Conservation (phyloP, 352 stramenopile genomes). For the Phytophthora fragariaefolia region DNA sequence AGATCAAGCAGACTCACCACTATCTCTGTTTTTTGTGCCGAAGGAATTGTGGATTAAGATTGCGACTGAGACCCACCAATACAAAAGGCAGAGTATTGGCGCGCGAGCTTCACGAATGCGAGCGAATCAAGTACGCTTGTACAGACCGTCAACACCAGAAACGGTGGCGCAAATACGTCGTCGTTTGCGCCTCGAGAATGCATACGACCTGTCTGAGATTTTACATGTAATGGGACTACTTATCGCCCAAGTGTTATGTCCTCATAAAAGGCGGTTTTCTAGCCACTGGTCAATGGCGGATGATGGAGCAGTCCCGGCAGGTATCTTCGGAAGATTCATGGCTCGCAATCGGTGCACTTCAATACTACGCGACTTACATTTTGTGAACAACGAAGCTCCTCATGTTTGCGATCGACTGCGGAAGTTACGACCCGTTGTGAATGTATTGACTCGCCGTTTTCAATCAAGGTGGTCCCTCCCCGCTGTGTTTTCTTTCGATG, state of each 20-base stretch:
- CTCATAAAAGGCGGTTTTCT: constrained; percentile 20
- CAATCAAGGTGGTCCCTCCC: constrained; percentile 7
- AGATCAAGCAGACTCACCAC: neutral
- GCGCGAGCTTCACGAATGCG: neutral
- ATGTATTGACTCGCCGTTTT: constrained; percentile 17
- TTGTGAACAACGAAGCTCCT: constrained; percentile 16
- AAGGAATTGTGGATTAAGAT: constrained; percentile 28
- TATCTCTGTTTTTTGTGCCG: constrained; percentile 31
- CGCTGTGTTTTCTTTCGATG: constrained; percentile 38
- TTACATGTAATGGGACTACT: constrained; percentile 31
- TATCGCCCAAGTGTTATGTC: constrained; percentile 35
- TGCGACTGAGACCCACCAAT: constrained; percentile 28
- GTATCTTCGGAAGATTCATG: constrained; percentile 32
- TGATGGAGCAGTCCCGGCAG: constrained; percentile 14
- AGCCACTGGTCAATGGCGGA: constrained; percentile 30
- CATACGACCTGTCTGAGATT: constrained; percentile 16
- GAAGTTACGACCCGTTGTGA: constrained; percentile 25
- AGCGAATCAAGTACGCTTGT: constrained; percentile 8
- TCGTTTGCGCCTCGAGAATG: neutral
- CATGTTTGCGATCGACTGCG: constrained; percentile 19
- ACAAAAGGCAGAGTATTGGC: constrained; percentile 16
- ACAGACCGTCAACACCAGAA: neutral
- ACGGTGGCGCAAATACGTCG: constrained; percentile 1
- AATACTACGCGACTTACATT: constrained; percentile 32
- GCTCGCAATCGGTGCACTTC: constrained; percentile 20